Evolutionary conservation across 2,329 filamentous ascomycete genomes (phyloP), one percentile per base, ranked within the genome.

Genomic region (Colletotrichum liriopes): DNA sequence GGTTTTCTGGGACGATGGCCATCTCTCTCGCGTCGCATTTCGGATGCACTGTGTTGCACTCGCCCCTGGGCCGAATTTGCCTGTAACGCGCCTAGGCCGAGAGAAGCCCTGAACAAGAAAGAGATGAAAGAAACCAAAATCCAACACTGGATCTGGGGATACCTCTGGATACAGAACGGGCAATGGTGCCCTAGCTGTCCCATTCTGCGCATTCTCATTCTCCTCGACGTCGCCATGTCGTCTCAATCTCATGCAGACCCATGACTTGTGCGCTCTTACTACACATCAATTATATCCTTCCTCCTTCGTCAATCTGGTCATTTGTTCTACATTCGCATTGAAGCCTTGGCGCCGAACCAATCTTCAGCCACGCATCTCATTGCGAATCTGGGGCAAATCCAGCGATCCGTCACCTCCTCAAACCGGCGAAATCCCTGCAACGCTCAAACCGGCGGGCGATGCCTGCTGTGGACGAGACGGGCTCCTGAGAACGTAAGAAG

Each of bases 31-130:
- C 11, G 23, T 51, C 51, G 9, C 18, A 35, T 55, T 35, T 58
- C 18, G 65, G 52, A 52, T 68, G 58, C 65, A 59, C 65, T 72
- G 65, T 69, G 64, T 64, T 68, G 52, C 52, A 68, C 67, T 54
- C 65, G n/a, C 41, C n/a, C 56, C 63, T 67, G 49, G 32, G 37
- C 26, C 29, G 39, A 43, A 56, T 67, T 62, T 67, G 49, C 63
- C 49, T 71, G 68, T 71, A 67, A 67, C 68, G 51, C 63, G 41
- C 56, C 56, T 56, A 58, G 56, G 56, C 41, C 62, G 26, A 56
- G 41, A 62, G 23, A 35, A 58, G 64, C 59, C 32, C 51, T 26
- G 45, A 41, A 29, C 12, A 43, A 59, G n/a, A 60, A 60, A 35
- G 20, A 3, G 29, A 32, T 20, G 51, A n/a, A 8, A 20, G 20